Evolutionary conservation across 1,139 yeast species (phyloP), one percentile per base, ranked within the genome.

Genomic region (Zygoascus sp.): DNA sequence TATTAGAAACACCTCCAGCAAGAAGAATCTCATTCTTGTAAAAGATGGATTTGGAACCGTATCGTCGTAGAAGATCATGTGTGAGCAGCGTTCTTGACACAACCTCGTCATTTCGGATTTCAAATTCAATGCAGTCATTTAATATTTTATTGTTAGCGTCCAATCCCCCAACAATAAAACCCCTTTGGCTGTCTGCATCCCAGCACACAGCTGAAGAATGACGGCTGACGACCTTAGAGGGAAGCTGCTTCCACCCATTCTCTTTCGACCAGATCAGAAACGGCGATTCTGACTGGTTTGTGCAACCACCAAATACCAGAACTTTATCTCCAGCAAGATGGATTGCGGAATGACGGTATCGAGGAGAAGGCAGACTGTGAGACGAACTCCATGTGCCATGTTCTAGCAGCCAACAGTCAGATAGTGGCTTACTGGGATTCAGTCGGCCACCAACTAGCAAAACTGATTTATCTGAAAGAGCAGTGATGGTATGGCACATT

Each of bases 381-480:
- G 70, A 40, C 44, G 55, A 46, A 2, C 43, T 40, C 83, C 84
- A 76, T 28, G 50, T 37, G 32, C 54, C 44, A 20, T 49, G 36
- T 13, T 43, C 30, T 2, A 64, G 45, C 1, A 62, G 13, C 77
- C 77, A 76, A 36, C 68, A 61, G 45, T 76, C 81, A 2, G 55
- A 41, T 34, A 77, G 62, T 0, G 69, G 65, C 8, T 63, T 61
- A 1, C 75, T 74, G 0, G 95, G 95, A 6, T 80, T 73, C 2
- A 75, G 68, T 52, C 95, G 72, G 2, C 95, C 95, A 2, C 94
- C 95, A 23, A 78, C 66, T n/a, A 83, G 53, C 2, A 81, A 50
- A 0, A 67, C 52, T 1, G 51, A 53, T 0, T 60, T 58, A 5
- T 60, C 57, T 1, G 59, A 55, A 1, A 77, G 46, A 0, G 59